Evolutionary conservation across 2,329 filamentous ascomycete genomes (phyloP).

Genomic region (Blumeria graminis): DNA sequence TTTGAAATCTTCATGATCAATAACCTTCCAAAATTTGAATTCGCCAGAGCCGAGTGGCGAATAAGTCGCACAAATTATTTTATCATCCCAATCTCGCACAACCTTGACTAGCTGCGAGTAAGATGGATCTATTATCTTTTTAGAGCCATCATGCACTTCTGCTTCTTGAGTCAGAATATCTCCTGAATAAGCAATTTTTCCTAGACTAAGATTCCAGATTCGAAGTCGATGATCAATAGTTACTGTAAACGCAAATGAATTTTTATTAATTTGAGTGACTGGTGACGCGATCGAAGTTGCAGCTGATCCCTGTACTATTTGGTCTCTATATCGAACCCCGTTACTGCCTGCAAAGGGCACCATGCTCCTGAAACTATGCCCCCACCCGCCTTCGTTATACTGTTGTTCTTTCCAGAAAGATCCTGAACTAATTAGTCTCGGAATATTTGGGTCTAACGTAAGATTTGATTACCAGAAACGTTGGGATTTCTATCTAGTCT

Average conservation of each 20-base stretch:
- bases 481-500: constrained; percentile 37
- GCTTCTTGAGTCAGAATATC: constrained; percentile 51
- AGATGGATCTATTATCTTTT: constrained; percentile 55
- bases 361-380: constrained; percentile 38
- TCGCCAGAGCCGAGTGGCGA: constrained; percentile 70
- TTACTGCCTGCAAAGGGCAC: constrained; percentile 41
- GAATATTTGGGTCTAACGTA: not conserved
- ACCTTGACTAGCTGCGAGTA: constrained; percentile 57
- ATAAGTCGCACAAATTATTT: constrained; percentile 47
- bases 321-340: constrained; percentile 36
- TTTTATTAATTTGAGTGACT: constrained; percentile 22
- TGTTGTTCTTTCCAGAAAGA: constrained; percentile 43
- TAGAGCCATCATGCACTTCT: constrained; percentile 42
- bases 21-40: constrained; percentile 81
- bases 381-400: constrained; percentile 52
- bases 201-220: constrained; percentile 70
- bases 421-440: constrained; percentile 6
- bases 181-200: constrained; percentile 49
- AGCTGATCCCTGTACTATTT: constrained; percentile 41
- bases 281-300: constrained; percentile 35
- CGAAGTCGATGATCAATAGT: constrained; percentile 74
- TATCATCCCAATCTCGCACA: constrained; percentile 30
- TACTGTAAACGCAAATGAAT: constrained; percentile 47
- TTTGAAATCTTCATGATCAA: constrained; percentile 33
- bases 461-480: constrained; percentile 20